Evolutionary conservation across 169 alveolate species (phyloP).

Genomic region (Perkinsus marinus): DNA sequence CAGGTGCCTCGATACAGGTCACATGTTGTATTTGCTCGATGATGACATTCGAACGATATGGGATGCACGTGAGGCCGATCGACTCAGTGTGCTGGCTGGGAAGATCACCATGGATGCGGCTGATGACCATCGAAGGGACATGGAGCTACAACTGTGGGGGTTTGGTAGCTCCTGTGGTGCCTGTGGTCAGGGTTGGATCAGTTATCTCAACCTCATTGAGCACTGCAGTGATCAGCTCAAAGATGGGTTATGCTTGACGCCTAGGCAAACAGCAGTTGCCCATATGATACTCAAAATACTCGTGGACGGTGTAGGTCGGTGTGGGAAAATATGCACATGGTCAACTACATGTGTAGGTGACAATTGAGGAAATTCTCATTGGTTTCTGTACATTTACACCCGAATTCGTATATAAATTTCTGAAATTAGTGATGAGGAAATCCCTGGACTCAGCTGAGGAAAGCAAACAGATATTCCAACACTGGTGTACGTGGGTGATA

Average conservation of each 20-base stretch:
- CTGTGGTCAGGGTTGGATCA: not conserved
- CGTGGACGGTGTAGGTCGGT: not conserved
- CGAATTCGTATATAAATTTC: too few relatives aligned
- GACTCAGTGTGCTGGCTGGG: not conserved
- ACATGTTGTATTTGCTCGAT: not conserved
- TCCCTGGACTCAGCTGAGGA: too few relatives aligned
- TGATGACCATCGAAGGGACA: not conserved
- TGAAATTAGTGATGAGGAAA: too few relatives aligned
- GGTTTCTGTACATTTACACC: too few relatives aligned
- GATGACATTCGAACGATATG: not conserved
- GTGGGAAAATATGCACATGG: too few relatives aligned
- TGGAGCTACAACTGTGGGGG: not conserved
- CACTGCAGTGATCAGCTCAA: not conserved
- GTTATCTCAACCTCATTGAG: not conserved
- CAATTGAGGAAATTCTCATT: too few relatives aligned
- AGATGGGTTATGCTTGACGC: not conserved
- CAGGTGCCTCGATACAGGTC: not conserved
- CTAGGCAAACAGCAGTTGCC: not conserved
- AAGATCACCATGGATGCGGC: not conserved
- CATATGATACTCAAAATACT: not conserved
- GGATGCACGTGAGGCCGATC: not conserved
- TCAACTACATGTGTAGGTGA: too few relatives aligned
- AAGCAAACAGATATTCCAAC: too few relatives aligned
- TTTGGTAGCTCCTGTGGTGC: not conserved
- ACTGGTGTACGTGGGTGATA: too few relatives aligned